Conservation (phyloP, 2,329 filamentous ascomycete species). For the Phyllosticta paracitricarpa region DNA sequence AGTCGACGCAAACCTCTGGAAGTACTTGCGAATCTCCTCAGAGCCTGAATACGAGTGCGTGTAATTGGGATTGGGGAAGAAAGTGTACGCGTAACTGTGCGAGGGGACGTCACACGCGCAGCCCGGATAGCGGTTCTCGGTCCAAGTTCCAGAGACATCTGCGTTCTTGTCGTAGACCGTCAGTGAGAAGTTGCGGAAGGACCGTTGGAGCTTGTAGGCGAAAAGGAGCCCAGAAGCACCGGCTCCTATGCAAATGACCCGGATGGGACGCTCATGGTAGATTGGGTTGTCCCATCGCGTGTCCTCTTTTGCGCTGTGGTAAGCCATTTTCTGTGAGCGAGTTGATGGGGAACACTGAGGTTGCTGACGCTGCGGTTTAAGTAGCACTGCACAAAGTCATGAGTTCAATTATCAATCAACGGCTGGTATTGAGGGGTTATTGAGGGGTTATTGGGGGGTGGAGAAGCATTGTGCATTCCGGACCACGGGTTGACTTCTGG, state of each 20-base stretch:
- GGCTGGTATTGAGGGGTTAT: too few species aligned
- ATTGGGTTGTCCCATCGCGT: slow-evolving; percentile 22
- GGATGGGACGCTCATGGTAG: slow-evolving; percentile 25
- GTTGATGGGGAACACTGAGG: background rate
- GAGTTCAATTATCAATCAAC: background rate
- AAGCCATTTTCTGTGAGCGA: background rate
- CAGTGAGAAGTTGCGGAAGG: slow-evolving; percentile 34
- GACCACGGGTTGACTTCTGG: too few species aligned
- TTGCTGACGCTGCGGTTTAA: background rate
- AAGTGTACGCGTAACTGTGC: slow-evolving; percentile 43
- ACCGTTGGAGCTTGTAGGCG: slow-evolving; percentile 39
- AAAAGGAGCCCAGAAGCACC: slow-evolving; percentile 39
- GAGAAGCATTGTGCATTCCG: background rate
- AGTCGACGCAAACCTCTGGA: slow-evolving; percentile 32
- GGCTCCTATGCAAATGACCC: slow-evolving; percentile 37
- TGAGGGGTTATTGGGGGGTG: background rate
- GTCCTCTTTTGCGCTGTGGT: slow-evolving; percentile 4
- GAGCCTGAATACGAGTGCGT: slow-evolving; percentile 34
- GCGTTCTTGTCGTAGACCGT: slow-evolving; percentile 41
- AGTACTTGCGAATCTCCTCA: slow-evolving; percentile 35
- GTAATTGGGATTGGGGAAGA: slow-evolving; percentile 37
- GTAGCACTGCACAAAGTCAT: background rate
- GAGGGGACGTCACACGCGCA: slow-evolving; percentile 37
- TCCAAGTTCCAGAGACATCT: slow-evolving; percentile 42
- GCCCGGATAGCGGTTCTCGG: slow-evolving; percentile 39